Percentiles rank a stretch among this genome's conserved stretches.
phyloP scores from a whole-genome alignment of 164 flowering plant genomes.

The Berberis vulgaris region DNA sequence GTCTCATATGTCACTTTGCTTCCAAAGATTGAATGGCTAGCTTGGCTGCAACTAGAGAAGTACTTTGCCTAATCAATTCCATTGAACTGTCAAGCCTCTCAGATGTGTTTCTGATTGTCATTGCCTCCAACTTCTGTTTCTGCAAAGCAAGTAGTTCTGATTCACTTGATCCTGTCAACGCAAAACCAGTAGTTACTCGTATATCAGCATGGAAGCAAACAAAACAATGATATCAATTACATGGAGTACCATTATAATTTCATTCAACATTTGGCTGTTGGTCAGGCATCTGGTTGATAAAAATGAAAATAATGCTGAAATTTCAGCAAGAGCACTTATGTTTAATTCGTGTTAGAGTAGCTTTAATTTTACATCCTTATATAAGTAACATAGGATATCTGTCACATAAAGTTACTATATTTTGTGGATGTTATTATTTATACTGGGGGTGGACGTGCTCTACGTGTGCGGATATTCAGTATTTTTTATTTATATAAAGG shows the following conservation, averaged over 20 bases:
- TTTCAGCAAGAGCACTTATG: neutral
- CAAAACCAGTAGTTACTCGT: neutral
- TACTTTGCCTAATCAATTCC: conserved; percentile 27
- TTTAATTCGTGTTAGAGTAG: neutral
- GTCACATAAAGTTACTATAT: no score
- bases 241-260: neutral
- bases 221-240: neutral
- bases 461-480: no score
- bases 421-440: no score
- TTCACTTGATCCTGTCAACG: conserved; percentile 36
- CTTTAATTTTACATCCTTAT: no score
- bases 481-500: no score
- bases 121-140: conserved; percentile 38
- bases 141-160: conserved; percentile 45
- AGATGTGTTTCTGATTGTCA: conserved; percentile 42
- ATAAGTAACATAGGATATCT: no score
- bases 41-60: conserved; percentile 53
- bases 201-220: neutral
- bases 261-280: no score
- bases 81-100: conserved; percentile 33
- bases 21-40: conserved; percentile 63
- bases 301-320: neutral
- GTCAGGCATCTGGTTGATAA: neutral
- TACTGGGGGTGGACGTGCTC: no score
- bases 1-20: neutral